Conservation (phyloP, 495 filamentous ascomycete species). For the Talaromyces ruber region DNA sequence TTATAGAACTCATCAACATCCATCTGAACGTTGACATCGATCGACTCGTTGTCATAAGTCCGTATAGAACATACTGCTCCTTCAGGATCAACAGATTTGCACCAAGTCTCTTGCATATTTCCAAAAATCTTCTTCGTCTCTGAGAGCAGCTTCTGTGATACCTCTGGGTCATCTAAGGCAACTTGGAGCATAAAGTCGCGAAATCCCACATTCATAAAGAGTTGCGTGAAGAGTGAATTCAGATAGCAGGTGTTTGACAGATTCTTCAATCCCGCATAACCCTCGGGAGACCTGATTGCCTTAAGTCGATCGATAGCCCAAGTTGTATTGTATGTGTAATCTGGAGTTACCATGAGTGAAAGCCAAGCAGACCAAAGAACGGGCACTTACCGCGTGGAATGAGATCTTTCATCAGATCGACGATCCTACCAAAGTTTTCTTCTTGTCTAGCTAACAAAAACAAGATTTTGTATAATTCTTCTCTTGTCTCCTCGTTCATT, state of each 20-base stretch:
- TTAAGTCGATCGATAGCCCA: conserved; percentile 56
- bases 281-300: conserved; percentile 62
- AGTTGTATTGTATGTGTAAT: conserved; percentile 47
- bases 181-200: conserved; percentile 73
- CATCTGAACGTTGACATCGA: conserved; percentile 88
- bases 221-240: conserved; percentile 89
- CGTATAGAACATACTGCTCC: conserved; percentile 66
- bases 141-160: conserved; percentile 58
- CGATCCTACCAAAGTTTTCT: conserved; percentile 36
- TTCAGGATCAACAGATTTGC: conserved; percentile 62
- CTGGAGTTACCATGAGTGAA: conserved; percentile 13
- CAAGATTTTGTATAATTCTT: conserved; percentile 56
- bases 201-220: conserved; percentile 94
- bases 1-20: conserved; percentile 98
- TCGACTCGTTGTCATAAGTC: conserved; percentile 75
- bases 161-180: conserved; percentile 40
- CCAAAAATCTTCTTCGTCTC: conserved; percentile 78
- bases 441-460: conserved; percentile 49
- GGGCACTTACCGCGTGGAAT: conserved; percentile 33
- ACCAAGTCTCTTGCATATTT: conserved; percentile 73
- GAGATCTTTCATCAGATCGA: conserved; percentile 46
- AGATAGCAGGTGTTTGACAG: conserved; percentile 96
- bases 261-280: conserved; percentile 79
- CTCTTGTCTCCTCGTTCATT: conserved; percentile 47
- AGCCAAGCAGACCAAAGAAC: conserved; percentile 6